A percentile compares a stretch with the other conserved stretches of the same genome.
These are phyloP conservation scores for Daldinia sp. DNA, from an alignment of 2,329 filamentous ascomycete genomes.

Conservation along the genomic window DNA sequence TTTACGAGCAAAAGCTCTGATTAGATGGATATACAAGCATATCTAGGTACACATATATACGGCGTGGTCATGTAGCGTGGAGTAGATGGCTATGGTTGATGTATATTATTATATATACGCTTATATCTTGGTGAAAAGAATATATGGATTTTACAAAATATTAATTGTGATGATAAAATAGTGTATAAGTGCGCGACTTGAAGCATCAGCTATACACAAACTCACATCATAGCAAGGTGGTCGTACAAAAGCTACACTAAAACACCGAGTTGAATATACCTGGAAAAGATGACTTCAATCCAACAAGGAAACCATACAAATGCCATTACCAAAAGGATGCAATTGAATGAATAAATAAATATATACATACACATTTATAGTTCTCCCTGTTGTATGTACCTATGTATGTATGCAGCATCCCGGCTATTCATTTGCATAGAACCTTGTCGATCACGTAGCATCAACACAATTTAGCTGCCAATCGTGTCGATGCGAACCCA, in stretches of 20 bases:
- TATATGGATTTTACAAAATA: background rate
- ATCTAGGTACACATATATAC: background rate
- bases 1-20: background rate
- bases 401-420: background rate
- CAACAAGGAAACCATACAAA: no score
- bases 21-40: background rate
- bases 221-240: no score
- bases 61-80: background rate
- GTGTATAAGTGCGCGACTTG: no score
- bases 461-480: background rate
- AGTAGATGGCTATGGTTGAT: background rate
- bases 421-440: background rate
- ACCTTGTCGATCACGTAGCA: background rate
- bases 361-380: background rate
- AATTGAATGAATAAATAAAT: background rate
- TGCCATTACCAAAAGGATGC: background rate
- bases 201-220: no score
- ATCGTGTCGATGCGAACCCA: background rate
- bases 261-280: no score
- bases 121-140: background rate
- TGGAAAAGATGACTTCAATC: no score
- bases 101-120: background rate
- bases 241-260: background rate
- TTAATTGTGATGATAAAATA: no score
- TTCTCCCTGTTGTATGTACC: no score